A percentile compares a stretch with the other conserved stretches of the same genome.
Conservation (phyloP, 331 rosid species). For the Saraca asoca region DNA sequence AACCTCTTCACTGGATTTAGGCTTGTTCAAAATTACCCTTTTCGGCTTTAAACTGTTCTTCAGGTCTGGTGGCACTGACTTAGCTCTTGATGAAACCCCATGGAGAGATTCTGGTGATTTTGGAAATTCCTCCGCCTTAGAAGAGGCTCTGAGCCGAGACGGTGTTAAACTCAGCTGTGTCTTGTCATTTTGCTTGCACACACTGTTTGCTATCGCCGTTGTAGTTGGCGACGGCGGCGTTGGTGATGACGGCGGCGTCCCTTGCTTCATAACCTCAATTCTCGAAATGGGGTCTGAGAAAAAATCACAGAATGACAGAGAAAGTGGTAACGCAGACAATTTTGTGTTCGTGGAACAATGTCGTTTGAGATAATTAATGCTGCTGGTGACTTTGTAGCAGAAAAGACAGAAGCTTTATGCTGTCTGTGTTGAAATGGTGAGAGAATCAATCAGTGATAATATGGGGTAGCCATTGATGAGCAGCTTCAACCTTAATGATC, state of each 20-base stretch:
- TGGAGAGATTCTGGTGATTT: conserved; percentile 42
- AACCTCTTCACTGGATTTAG: conserved; percentile 37
- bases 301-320: conserved; percentile 24
- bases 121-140: conserved; percentile 40
- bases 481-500: conserved; percentile 31
- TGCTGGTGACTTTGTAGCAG: conserved; percentile 1
- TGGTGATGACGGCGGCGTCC: conserved; percentile 3
- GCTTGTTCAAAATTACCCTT: conserved; percentile 49
- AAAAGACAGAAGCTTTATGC: conserved; percentile 28
- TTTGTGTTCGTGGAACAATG: conserved; percentile 9
- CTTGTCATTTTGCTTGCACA: conserved; percentile 39
- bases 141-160: conserved; percentile 55
- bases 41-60: conserved; percentile 48
- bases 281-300: conserved; percentile 34
- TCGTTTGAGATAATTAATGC: not conserved
- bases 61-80: conserved; percentile 53
- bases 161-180: conserved; percentile 40
- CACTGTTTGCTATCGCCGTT: conserved; percentile 26
- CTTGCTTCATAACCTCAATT: conserved; percentile 45
- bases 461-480: conserved; percentile 39
- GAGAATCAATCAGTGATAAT: not conserved
- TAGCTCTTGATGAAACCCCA: conserved; percentile 45
- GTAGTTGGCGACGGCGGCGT: conserved; percentile 1
- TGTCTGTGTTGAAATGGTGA: not conserved
- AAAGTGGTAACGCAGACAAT: conserved; percentile 8